These are phyloP conservation scores for Adansonia madagascariensis DNA, from an alignment of 441 rosid genomes.

Conservation along the genomic window DNA sequence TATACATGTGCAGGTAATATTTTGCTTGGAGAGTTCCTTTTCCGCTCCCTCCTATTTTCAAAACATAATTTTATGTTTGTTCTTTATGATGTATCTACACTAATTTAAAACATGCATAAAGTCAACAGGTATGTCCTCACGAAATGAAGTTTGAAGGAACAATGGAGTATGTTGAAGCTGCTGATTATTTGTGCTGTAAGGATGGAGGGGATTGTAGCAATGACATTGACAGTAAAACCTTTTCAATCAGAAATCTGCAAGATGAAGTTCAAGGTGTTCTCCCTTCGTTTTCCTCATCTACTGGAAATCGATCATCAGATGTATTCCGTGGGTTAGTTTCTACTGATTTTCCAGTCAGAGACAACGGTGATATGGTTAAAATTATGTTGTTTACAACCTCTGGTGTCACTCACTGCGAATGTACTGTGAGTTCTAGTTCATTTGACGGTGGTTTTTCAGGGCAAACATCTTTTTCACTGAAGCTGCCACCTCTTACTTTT, in stretches of 20 bases:
- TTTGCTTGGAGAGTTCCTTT: no score
- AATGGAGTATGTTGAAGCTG: conserved; percentile 64
- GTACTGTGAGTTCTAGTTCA: conserved; percentile 44
- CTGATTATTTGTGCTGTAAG: conserved; percentile 51
- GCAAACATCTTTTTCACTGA: conserved; percentile 62
- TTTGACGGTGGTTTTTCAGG: conserved; percentile 47
- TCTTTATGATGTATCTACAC: conserved; percentile 18
- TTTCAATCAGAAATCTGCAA: conserved; percentile 60
- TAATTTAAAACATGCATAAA: conserved; percentile 48
- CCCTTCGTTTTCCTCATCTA: conserved; percentile 55
- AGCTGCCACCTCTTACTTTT: conserved; percentile 64
- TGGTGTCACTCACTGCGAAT: conserved; percentile 58
- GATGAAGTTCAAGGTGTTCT: conserved; percentile 65
- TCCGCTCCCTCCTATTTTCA: no score
- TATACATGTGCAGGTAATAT: no score
- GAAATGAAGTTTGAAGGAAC: conserved; percentile 72
- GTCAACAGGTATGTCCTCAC: conserved; percentile 80
- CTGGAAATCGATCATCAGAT: conserved; percentile 41
- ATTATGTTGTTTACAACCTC: conserved; percentile 67
- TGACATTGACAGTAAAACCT: conserved; percentile 34
- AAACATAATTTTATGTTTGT: conserved; percentile 22
- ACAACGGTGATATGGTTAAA: conserved; percentile 51
- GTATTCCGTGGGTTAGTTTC: conserved; percentile 39
- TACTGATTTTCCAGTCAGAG: conserved; percentile 44
- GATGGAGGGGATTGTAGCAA: conserved; percentile 35